phyloP scores from a whole-genome alignment of 2,329 filamentous ascomycete genomes.

The Penicillium sclerotiorum region DNA sequence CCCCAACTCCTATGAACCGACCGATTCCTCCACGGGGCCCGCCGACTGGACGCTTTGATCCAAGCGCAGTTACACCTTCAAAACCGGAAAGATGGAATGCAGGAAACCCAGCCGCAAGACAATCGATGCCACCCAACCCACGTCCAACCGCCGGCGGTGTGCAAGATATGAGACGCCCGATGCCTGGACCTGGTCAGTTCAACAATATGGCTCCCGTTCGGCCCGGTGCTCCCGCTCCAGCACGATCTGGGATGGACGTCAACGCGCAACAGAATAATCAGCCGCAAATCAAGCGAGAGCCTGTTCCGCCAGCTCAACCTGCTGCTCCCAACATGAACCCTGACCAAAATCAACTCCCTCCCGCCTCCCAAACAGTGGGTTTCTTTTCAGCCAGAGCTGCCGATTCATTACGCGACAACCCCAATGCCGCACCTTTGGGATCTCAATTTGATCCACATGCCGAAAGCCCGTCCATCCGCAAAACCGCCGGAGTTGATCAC shows the following conservation, averaged over 20 bases:
- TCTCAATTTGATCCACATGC: constrained; percentile 71
- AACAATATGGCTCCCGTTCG: constrained; percentile 25
- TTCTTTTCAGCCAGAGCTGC: constrained; percentile 74
- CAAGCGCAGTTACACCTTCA: constrained; percentile 39
- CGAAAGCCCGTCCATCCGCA: constrained; percentile 82
- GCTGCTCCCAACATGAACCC: constrained; percentile 19
- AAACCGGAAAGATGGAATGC: constrained; percentile 40
- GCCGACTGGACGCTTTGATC: constrained; percentile 23
- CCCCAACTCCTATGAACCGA: constrained; percentile 27
- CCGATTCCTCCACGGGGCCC: constrained; percentile 26
- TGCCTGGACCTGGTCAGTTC: constrained; percentile 18
- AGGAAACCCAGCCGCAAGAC: constrained; percentile 21
- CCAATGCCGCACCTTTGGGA: constrained; percentile 45
- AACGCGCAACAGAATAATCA: constrained; percentile 18
- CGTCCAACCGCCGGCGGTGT: constrained; percentile 24
- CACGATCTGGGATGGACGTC: constrained; percentile 12
- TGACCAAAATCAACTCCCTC: constrained; percentile 30
- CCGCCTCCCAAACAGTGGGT: constrained; percentile 40
- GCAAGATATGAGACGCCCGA: constrained; percentile 22
- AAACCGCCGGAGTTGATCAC: constrained; percentile 86
- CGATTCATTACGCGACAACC: constrained; percentile 57
- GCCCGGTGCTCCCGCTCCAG: constrained; percentile 21
- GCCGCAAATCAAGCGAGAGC: constrained; percentile 31
- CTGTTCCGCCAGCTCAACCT: no score
- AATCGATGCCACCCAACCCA: constrained; percentile 26